These are phyloP conservation scores for Naematelia encephala DNA, from an alignment of 768 basidiomycete species.

Conservation along the genomic window DNA sequence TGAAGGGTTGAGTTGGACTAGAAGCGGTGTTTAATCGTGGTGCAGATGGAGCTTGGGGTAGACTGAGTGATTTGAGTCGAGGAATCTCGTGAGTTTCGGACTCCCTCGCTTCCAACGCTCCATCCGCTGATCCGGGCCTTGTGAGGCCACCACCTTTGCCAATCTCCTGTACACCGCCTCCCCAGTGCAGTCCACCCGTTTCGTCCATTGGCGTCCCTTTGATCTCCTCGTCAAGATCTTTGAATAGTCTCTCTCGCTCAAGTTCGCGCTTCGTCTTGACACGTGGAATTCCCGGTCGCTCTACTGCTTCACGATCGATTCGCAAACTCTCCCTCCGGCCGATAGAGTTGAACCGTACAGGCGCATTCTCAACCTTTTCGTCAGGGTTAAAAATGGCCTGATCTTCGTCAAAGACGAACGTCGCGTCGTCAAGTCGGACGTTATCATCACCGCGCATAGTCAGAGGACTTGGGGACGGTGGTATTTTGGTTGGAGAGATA, in stretches of 20 bases:
- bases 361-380: conserved; percentile 13
- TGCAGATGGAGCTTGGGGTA: not conserved
- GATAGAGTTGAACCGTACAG: conserved; percentile 29
- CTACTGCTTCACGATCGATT: conserved; percentile 10
- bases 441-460: not conserved
- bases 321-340: conserved; percentile 30
- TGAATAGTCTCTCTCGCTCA: conserved; percentile 45
- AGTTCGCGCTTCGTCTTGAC: conserved; percentile 44
- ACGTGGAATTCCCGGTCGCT: conserved; percentile 13
- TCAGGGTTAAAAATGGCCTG: not conserved
- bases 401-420: not conserved
- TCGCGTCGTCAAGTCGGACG: conserved; percentile 4
- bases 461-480: not conserved
- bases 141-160: conserved; percentile 28
- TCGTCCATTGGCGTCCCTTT: conserved; percentile 21
- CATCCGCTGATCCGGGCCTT: conserved; percentile 2
- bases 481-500: not conserved
- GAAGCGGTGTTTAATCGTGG: conserved; percentile 5
- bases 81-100: not conserved
- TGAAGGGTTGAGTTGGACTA: conserved; percentile 29
- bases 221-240: conserved; percentile 45
- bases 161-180: conserved; percentile 43
- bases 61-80: not conserved
- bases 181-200: conserved; percentile 8
- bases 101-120: not conserved